Percentiles rank a stretch among this genome's conserved stretches.
Evolutionary conservation across 768 basidiomycete genomes (phyloP).

Genomic region (Russula olivacea): DNA sequence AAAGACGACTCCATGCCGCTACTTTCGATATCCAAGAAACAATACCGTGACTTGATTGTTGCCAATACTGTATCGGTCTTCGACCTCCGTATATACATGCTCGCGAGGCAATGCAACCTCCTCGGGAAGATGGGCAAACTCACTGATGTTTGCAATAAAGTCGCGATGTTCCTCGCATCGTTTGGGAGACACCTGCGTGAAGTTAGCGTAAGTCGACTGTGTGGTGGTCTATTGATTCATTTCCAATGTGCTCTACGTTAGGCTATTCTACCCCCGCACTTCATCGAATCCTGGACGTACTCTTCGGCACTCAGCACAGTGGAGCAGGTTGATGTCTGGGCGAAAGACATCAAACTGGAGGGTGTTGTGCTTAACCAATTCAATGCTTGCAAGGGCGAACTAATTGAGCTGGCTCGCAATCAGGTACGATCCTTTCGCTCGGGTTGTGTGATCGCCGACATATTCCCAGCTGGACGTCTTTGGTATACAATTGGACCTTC

Average conservation of each 20-base stretch:
- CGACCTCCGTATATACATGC: constrained; percentile 87
- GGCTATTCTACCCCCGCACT: constrained; percentile 55
- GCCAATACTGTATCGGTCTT: constrained; percentile 89
- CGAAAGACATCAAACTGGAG: constrained; percentile 43
- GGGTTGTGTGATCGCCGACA: constrained; percentile 8
- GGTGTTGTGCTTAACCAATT: constrained; percentile 44
- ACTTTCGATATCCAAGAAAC: constrained; percentile 72
- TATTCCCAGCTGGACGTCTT: constrained; percentile 69
- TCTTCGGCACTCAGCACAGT: constrained; percentile 81
- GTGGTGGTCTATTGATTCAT: constrained; percentile 5
- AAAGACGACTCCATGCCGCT: constrained; percentile 79
- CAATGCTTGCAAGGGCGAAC: constrained; percentile 79
- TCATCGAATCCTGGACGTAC: constrained; percentile 92
- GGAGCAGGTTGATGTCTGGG: constrained; percentile 74
- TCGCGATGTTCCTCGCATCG: constrained; percentile 64
- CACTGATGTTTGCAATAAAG: constrained; percentile 65
- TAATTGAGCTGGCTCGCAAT: constrained; percentile 78
- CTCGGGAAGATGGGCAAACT: constrained; percentile 64
- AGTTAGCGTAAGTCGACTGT: constrained; percentile 49
- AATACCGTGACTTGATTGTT: constrained; percentile 84
- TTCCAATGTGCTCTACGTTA: constrained; percentile 28
- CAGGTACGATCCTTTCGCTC: constrained; percentile 44
- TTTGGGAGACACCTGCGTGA: constrained; percentile 74
- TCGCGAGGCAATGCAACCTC: constrained; percentile 77
- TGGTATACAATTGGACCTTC: constrained; percentile 64